Base-by-base conservation (phyloP, 2,329 filamentous ascomycete species). In the Beauveria sp. region DNA sequence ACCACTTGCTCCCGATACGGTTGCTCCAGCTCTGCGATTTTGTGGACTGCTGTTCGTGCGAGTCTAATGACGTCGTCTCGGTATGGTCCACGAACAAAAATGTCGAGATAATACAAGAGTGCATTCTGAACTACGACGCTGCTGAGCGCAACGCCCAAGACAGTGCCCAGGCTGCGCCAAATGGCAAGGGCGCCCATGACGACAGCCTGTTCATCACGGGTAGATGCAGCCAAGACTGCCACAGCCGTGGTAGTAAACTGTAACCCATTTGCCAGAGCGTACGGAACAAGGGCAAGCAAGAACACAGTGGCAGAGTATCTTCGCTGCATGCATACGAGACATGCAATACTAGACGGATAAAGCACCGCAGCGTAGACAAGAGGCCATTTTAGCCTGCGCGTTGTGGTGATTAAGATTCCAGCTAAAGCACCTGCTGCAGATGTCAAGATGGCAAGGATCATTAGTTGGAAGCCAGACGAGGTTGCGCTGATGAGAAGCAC, bases 71-170 rank as follows among this genome's bases (percentile, higher is more conserved):
- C 74, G 52, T 79, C 74, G 0, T 78, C 76, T 68, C 86, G 88
- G 30, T 84, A 76, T 0, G 77, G 75, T 0, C 85, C 87, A 0
- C 77, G 79, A 14, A 93, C 86, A 43, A 81, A 79, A 12, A 70
- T 65, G 5, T 82, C 73, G 4, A 93, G 78, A 65, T 86, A 87
- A n/a, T 78, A 74, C 9, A 82, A 73, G 57, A 93, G 75, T 0
- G 83, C 80, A 68, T 92, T 92, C 74, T 93, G 89, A 64, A 93
- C 76, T 7, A 91, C 82, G 61, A 91, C 79, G 69, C 86, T 89
- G 66, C 85, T 89, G 56, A 81, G 76, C 1, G 89, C 85, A 51
- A 93, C 83, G n/a, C 89, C 89, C 68, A 92, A 79, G 1, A 93
- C 88, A 60, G 81, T 82, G 5, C 89, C 90, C 4, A 93, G 73